Evolutionary conservation across 176 grass and related monocot genomes (phyloP), one percentile per base, ranked within the genome.

Genomic region (Carex scoparia): DNA sequence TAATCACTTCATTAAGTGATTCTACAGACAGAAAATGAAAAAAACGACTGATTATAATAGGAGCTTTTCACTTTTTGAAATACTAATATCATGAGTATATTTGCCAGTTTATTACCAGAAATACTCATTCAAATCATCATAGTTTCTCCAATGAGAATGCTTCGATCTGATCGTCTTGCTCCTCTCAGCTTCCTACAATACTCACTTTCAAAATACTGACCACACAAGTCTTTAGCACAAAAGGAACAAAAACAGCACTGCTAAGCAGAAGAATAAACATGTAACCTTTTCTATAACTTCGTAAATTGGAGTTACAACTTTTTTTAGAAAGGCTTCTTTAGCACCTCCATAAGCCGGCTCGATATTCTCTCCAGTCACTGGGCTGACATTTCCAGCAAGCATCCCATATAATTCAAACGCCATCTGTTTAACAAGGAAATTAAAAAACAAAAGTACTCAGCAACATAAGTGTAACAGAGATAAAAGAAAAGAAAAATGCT

Each of bases 71-170:
- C 4, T 78, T 57, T 56, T 31, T 35, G 3, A 55, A 33, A 57
- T 78, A 57, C 11, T 35, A 56, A 78, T 35, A 35, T 15, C 48
- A 8, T 78, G 27, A 51, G 10, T 57, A 78, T 32, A 78, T 57
- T 16, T 56, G 23, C 27, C 5, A 35, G 74, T 16, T 78, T 12
- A 57, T 77, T 86, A 98, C 95, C 93, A 99, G 81, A 99, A 99
- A 84, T 99, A 95, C 53, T 99, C 96, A 87, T 95, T 99, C 10
- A 99, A 85, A 95, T 99, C 93, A 87, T 99, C 96, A 69, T 99
- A 99, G 71, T 99, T 99, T 73, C 93, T 94, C 96, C 96, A 99
- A 61, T 99, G 90, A 35, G 93, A 99, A 86, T 95, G 96, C 60
- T 99, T 99, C 69, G 93, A 99, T 86, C 82, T 95, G 57, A 94